These are phyloP conservation scores for Nannizzia gypsea DNA, from an alignment of 2,329 filamentous ascomycete genomes.

Conservation along the genomic window DNA sequence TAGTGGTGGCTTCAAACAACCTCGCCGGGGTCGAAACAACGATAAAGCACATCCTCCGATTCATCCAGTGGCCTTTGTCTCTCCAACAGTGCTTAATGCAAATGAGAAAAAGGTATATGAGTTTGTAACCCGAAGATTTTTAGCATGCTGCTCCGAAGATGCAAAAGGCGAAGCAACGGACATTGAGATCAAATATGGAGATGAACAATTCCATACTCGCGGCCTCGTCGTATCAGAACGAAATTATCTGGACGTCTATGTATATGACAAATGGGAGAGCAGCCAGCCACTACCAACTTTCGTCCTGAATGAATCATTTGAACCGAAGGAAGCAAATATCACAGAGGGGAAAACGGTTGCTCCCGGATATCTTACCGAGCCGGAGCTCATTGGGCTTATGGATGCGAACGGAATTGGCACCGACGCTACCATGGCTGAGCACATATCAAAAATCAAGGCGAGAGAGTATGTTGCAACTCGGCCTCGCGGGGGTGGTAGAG, in stretches of 20 bases:
- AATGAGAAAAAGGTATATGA: conserved; percentile 74
- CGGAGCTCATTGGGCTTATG: conserved; percentile 91
- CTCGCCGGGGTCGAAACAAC: conserved; percentile 73
- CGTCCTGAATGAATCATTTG: conserved; percentile 65
- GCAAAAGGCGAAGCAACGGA: conserved; percentile 78
- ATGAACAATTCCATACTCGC: conserved; percentile 68
- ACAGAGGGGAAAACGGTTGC: conserved; percentile 79
- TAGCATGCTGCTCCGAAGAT: conserved; percentile 92
- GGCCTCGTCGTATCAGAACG: conserved; percentile 75
- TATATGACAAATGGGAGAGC: conserved; percentile 93
- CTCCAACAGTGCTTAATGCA: conserved; percentile 46
- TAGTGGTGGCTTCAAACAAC: conserved; percentile 65
- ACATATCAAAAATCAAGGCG: conserved; percentile 90
- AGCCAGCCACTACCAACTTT: conserved; percentile 73
- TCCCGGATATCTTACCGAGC: conserved; percentile 82
- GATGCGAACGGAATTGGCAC: conserved; percentile 97
- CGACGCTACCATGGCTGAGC: conserved; percentile 97
- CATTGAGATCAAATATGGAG: conserved; percentile 71
- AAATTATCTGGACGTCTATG: conserved; percentile 91
- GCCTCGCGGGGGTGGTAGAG: conserved; percentile 31
- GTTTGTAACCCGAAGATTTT: conserved; percentile 79
- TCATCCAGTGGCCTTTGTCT: conserved; percentile 80
- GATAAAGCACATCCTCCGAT: conserved; percentile 97
- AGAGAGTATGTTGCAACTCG: conserved; percentile 69
- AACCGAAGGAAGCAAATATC: conserved; percentile 79